Percentiles rank a stretch among this genome's conserved stretches.
phyloP scores from a whole-genome alignment of 306 rosid species.

The Trichosanthes cucumerina region DNA sequence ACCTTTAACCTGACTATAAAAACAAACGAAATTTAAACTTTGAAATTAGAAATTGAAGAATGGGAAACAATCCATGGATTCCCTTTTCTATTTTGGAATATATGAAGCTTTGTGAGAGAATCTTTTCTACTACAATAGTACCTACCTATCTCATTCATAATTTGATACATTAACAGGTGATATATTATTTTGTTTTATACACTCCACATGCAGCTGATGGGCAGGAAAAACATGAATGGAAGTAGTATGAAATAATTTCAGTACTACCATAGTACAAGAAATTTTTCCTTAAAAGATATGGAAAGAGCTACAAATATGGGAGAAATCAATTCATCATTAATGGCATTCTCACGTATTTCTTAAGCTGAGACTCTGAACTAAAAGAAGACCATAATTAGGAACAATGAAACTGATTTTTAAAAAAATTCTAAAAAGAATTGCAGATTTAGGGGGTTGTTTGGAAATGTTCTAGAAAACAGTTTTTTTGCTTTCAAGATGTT shows the following conservation, averaged over 20 bases:
- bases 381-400: not conserved
- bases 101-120: no score
- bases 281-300: no score
- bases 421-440: no score
- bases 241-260: no score
- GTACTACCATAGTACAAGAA: no score
- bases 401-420: not conserved
- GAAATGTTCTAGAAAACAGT: not conserved
- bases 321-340: not conserved
- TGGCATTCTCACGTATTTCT: not conserved
- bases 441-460: not conserved
- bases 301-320: not conserved
- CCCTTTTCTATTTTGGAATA: no score
- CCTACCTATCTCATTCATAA: no score
- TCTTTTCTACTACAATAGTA: no score
- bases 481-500: not conserved
- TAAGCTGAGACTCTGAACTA: not conserved
- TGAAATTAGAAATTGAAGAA: not conserved
- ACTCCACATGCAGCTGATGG: no score
- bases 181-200: no score
- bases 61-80: not conserved
- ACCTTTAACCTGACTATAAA: conserved; percentile 49
- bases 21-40: not conserved
- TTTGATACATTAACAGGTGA: no score
- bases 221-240: no score